Conservation (phyloP, 352 stramenopile species). For the Thalassiosira exigua region DNA sequence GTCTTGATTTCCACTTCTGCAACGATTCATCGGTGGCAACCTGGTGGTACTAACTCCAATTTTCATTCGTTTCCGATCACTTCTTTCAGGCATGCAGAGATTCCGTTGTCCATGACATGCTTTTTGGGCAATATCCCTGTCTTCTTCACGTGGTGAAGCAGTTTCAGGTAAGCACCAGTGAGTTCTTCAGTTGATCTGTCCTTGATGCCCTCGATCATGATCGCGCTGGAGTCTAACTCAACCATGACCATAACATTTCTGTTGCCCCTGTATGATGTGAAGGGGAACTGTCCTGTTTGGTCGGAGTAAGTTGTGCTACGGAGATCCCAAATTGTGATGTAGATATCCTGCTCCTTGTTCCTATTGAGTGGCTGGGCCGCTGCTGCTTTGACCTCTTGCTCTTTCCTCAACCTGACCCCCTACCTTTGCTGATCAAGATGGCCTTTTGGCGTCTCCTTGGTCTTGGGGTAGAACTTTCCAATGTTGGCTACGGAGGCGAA, state of each 20-base stretch:
- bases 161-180: conserved; percentile 29
- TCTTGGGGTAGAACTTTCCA: conserved; percentile 21
- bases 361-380: neutral
- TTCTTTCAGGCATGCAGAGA: conserved; percentile 22
- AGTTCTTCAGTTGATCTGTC: conserved; percentile 35
- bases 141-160: conserved; percentile 22
- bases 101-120: conserved; percentile 53
- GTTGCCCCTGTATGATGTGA: conserved; percentile 42
- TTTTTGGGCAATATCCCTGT: conserved; percentile 24
- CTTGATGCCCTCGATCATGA: conserved; percentile 49
- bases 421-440: conserved; percentile 51
- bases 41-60: conserved; percentile 34
- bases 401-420: conserved; percentile 19
- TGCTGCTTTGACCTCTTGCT: neutral
- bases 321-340: conserved; percentile 27
- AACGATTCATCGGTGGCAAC: conserved; percentile 51
- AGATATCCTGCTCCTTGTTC: conserved; percentile 34
- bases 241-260: conserved; percentile 68
- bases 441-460: conserved; percentile 38
- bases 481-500: conserved; percentile 17
- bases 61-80: conserved; percentile 38
- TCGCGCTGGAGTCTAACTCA: conserved; percentile 65
- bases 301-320: conserved; percentile 46
- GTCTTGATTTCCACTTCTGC: conserved; percentile 65
- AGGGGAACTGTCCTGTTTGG: conserved; percentile 61